Base-by-base conservation (phyloP, 257 asterid genomes). In the Cruciata laevipes region DNA sequence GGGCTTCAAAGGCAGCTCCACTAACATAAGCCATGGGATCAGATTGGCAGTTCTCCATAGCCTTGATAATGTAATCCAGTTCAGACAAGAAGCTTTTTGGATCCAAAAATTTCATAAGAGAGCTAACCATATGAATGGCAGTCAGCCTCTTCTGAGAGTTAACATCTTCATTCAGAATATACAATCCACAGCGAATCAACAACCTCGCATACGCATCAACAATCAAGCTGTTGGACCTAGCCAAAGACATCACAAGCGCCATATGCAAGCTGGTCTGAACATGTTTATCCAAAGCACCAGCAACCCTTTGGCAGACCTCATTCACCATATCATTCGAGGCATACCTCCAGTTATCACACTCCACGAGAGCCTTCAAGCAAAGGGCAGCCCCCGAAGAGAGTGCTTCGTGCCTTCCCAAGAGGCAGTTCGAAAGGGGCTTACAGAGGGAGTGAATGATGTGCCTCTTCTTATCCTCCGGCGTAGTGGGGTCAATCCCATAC, bases 341-440 rank as follows among this genome's bases (percentile, higher is more conserved):
- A 76, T 79, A 84, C 31, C 95, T 77, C 99, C 99, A 93, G 61
- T 90, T 93, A 75, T 90, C 99, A 35, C 95, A 86, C 61, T 88
- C 96, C 62, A 93, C 91, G 5, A 93, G 95, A 14, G 95, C 83
- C 71, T 88, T 94, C 65, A 93, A 65, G 69, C 97, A 93, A 66
- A 93, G 90, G 66, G 99, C 97, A 70, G 95, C 91, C 44, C 99
- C 97, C 67, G 95, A 86, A 69, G 99, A 88, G 21, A 93, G 77
- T 74, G 77, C 85, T 64, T 90, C 99, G 37, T 82, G 90, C 79
- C 92, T 81, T 23, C 86, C 89, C 83, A 93, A 84, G 62, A 93
- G 90, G 70, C 95, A 86, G 79, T 88, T 91, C 0, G 90, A 90
- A 56, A 93, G 90, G 9, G 99, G 99, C 78, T 83, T 86, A 53